phyloP scores from a whole-genome alignment of 2,329 filamentous ascomycete genomes.

The Curvularia sp. region DNA sequence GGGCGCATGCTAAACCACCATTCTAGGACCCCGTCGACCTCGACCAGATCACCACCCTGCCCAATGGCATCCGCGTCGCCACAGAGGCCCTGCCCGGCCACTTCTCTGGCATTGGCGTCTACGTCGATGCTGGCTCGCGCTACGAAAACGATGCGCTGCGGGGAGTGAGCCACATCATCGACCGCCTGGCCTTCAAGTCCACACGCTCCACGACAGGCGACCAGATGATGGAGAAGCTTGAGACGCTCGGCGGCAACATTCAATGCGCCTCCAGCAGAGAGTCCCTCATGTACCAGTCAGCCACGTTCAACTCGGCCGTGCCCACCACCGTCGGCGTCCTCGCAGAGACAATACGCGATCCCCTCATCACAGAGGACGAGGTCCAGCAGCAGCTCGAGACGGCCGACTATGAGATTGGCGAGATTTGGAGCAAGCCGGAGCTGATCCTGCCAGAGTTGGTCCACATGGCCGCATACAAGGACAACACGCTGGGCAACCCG shows the following conservation, averaged over 20 bases:
- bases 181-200: slow-evolving; percentile 91
- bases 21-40: slow-evolving; percentile 81
- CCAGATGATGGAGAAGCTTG: slow-evolving; percentile 85
- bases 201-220: slow-evolving; percentile 76
- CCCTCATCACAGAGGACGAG: slow-evolving; percentile 83
- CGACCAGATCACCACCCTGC: slow-evolving; percentile 83
- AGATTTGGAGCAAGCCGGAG: slow-evolving; percentile 98
- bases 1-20: slow-evolving; percentile 16
- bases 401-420: slow-evolving; percentile 91
- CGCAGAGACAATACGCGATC: slow-evolving; percentile 91
- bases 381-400: slow-evolving; percentile 87
- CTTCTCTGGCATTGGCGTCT: slow-evolving; percentile 94
- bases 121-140: slow-evolving; percentile 91
- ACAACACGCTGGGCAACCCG: slow-evolving; percentile 95
- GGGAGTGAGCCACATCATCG: slow-evolving; percentile 95
- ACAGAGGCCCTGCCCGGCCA: slow-evolving; percentile 93
- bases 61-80: slow-evolving; percentile 92
- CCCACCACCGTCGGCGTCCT: slow-evolving; percentile 81
- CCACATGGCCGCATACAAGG: slow-evolving; percentile 93
- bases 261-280: slow-evolving; percentile 96
- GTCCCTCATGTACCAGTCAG: slow-evolving; percentile 98
- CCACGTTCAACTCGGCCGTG: slow-evolving; percentile 94
- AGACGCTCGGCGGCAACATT: slow-evolving; percentile 91
- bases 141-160: slow-evolving; percentile 87
- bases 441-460: slow-evolving; percentile 94